Evolutionary conservation across 768 basidiomycete genomes (phyloP).

Genomic region (Psilocybe tampanensis): DNA sequence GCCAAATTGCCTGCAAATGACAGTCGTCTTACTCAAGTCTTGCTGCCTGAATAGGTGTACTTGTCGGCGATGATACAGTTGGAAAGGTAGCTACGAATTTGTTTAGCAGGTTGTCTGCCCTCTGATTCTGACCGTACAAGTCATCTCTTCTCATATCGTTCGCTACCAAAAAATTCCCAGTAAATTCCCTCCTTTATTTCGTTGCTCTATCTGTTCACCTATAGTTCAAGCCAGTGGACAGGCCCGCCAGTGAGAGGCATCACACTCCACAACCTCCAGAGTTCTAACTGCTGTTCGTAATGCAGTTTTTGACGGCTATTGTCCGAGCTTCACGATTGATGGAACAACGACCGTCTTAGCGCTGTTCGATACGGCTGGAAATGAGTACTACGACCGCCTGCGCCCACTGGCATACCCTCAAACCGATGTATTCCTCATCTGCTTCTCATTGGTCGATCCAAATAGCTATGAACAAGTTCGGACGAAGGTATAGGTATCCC

Average conservation of each 20-base stretch:
- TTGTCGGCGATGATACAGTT: background rate
- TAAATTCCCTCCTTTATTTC: background rate
- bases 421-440: background rate
- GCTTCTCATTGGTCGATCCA: conserved; percentile 1
- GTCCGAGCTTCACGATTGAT: background rate
- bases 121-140: background rate
- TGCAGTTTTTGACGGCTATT: background rate
- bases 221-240: background rate
- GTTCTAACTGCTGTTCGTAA: background rate
- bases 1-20: background rate
- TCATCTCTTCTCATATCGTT: background rate
- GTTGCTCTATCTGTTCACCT: background rate
- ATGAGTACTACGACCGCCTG: background rate
- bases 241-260: no score
- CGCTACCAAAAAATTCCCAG: background rate
- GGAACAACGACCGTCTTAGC: background rate
- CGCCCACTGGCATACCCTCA: background rate
- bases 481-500: background rate
- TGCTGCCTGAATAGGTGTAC: background rate
- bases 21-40: no score
- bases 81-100: background rate
- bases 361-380: background rate
- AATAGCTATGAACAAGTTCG: background rate
- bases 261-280: no score
- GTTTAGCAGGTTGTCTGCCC: background rate